Evolutionary conservation across 768 basidiomycete genomes (phyloP).

Genomic region (Suillus subalutaceus): DNA sequence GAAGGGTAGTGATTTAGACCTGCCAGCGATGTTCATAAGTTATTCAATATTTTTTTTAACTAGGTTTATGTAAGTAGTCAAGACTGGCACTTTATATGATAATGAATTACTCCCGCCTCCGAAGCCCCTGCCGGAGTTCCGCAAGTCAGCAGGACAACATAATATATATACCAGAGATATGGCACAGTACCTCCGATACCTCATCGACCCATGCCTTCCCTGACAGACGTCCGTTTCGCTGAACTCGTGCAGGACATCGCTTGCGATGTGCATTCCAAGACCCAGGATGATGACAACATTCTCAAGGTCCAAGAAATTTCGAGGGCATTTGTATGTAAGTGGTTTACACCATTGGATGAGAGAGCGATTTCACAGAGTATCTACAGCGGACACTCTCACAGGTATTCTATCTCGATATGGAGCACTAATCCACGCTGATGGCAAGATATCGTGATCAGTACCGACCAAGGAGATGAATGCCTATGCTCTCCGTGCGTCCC

Average conservation of each 20-base stretch:
- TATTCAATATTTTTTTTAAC: too few species aligned
- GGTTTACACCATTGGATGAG: constrained; percentile 5
- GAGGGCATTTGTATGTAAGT: constrained; percentile 73
- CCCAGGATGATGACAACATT: constrained; percentile 60
- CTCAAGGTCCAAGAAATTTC: constrained; percentile 57
- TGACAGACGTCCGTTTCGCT: constrained; percentile 19
- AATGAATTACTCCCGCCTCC: too few species aligned
- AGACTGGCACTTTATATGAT: too few species aligned
- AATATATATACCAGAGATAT: constrained; percentile 5
- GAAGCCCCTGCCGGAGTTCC: neutral
- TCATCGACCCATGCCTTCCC: constrained; percentile 21
- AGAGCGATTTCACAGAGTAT: neutral
- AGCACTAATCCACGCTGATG: constrained; percentile 10
- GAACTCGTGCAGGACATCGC: constrained; percentile 46
- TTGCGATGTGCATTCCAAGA: constrained; percentile 61
- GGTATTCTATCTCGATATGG: constrained; percentile 5
- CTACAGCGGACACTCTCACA: constrained; percentile 6
- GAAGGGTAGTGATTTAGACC: too few species aligned
- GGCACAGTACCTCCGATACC: neutral
- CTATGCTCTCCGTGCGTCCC: constrained; percentile 69
- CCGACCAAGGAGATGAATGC: constrained; percentile 79
- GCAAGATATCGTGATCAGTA: constrained; percentile 35
- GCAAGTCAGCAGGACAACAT: neutral
- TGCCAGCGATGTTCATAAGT: too few species aligned
- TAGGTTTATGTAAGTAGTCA: too few species aligned